These are phyloP conservation scores for Inonotus hispidus DNA, from an alignment of 1,284 basidiomycete species.

Conservation along the genomic window DNA sequence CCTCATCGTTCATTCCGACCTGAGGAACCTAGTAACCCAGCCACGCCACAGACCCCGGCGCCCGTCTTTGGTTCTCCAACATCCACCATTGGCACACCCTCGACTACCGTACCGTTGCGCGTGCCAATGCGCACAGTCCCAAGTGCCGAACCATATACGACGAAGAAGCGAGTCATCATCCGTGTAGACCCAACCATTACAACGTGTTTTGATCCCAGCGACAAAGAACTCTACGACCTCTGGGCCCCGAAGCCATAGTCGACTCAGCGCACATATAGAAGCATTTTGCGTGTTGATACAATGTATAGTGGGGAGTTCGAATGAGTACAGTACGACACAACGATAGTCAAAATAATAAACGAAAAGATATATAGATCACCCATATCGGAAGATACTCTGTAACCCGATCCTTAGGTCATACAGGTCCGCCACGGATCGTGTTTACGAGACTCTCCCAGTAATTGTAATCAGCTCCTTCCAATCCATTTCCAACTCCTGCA, in stretches of 20 bases:
- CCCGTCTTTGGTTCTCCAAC: slow-evolving; percentile 12
- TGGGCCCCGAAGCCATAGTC: slow-evolving; percentile 51
- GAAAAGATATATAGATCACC: background rate
- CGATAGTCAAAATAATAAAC: background rate
- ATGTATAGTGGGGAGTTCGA: background rate
- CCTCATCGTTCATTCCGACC: background rate
- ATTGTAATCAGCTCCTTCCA: slow-evolving; percentile 68
- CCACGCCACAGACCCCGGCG: background rate
- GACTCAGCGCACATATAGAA: background rate
- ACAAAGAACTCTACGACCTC: slow-evolving; percentile 67
- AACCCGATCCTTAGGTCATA: background rate
- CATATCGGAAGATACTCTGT: background rate
- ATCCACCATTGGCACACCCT: slow-evolving; percentile 8
- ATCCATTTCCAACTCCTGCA: slow-evolving; percentile 31
- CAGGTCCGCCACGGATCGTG: slow-evolving; percentile 57
- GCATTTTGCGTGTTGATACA: background rate
- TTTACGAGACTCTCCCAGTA: slow-evolving; percentile 80
- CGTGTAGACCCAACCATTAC: slow-evolving; percentile 58
- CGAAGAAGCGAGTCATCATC: slow-evolving; percentile 38
- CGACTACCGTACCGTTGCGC: slow-evolving; percentile 14
- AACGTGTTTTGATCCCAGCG: slow-evolving; percentile 66
- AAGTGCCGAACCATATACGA: slow-evolving; percentile 23
- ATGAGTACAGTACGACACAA: background rate
- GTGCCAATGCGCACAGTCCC: slow-evolving; percentile 15
- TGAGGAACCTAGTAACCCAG: background rate